Percentiles rank a stretch among this genome's conserved stretches.
These are phyloP conservation scores for Candida patagonica DNA, from an alignment of 805 yeast species.

Conservation along the genomic window DNA sequence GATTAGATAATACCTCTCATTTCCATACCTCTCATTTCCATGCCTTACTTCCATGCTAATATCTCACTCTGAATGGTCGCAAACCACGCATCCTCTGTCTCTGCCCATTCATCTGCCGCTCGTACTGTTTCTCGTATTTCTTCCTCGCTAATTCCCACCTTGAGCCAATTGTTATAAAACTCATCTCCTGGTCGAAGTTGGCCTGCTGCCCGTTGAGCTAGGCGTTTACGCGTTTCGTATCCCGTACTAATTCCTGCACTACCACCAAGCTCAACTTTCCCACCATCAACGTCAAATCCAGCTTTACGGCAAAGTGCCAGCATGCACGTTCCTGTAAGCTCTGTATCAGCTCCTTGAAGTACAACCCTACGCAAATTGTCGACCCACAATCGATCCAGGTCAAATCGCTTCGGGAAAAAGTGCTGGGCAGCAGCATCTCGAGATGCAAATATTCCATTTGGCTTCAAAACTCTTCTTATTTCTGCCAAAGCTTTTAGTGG, in stretches of 20 bases:
- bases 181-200: slow-evolving; percentile 14
- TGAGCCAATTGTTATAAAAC: slow-evolving; percentile 10
- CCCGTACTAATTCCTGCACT: slow-evolving; percentile 16
- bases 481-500: slow-evolving; percentile 30
- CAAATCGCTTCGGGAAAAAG: slow-evolving; percentile 12
- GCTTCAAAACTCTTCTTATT: slow-evolving; percentile 30
- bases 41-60: slow-evolving; percentile 15
- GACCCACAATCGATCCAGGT: slow-evolving; percentile 9
- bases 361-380: slow-evolving; percentile 11
- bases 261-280: slow-evolving; percentile 4
- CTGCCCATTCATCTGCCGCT: slow-evolving; percentile 15
- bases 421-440: slow-evolving; percentile 26
- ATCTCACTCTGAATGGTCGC: slow-evolving; percentile 14
- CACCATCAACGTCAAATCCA: slow-evolving; percentile 1
- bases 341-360: slow-evolving; percentile 17
- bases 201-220: slow-evolving; percentile 19
- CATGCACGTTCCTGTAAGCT: slow-evolving; percentile 12
- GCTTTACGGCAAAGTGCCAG: slow-evolving; percentile 15
- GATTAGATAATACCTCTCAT: no score
- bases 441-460: slow-evolving; percentile 28
- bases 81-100: slow-evolving; percentile 13
- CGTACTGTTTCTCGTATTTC: slow-evolving; percentile 9
- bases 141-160: slow-evolving; percentile 7
- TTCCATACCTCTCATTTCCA: no score
- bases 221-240: slow-evolving; percentile 8